These are phyloP conservation scores for Gnaphalium uliginosum DNA, from an alignment of 129 eudicot species.

Conservation along the genomic window DNA sequence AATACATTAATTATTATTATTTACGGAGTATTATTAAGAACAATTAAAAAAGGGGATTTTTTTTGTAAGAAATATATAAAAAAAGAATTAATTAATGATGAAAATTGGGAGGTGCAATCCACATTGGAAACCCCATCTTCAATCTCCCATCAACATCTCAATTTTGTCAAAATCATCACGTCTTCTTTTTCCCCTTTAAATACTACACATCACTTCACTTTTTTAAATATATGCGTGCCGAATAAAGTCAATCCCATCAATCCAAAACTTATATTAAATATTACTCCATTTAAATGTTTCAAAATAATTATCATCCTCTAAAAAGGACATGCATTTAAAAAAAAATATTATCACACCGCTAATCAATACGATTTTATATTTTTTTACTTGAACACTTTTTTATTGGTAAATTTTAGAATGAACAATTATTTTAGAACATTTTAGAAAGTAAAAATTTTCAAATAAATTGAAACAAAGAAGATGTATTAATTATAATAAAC, in stretches of 20 bases:
- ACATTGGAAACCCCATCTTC: constrained; percentile 39
- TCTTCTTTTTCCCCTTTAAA: constrained; percentile 28
- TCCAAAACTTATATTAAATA: constrained; percentile 13
- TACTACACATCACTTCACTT: neutral
- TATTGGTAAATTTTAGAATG: no score
- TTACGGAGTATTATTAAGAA: no score
- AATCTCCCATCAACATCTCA: constrained; percentile 36
- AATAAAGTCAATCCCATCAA: constrained; percentile 46
- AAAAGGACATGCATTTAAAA: no score
- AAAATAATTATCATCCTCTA: no score
- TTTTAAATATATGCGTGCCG: constrained; percentile 32
- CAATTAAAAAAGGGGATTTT: no score
- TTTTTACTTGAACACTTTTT: no score
- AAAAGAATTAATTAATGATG: neutral
- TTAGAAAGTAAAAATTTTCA: no score
- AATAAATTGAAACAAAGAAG: no score
- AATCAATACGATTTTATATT: no score
- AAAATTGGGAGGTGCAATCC: constrained; percentile 41
- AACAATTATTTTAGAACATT: no score
- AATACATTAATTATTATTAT: constrained; percentile 9
- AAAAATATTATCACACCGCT: no score
- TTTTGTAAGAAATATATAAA: neutral
- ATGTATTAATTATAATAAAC: neutral
- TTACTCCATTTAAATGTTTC: no score
- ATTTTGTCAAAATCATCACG: constrained; percentile 41